A percentile compares a stretch with the other conserved stretches of the same genome.
Conservation (phyloP, 73 alveolate genomes). For the Halteria grandinella region DNA sequence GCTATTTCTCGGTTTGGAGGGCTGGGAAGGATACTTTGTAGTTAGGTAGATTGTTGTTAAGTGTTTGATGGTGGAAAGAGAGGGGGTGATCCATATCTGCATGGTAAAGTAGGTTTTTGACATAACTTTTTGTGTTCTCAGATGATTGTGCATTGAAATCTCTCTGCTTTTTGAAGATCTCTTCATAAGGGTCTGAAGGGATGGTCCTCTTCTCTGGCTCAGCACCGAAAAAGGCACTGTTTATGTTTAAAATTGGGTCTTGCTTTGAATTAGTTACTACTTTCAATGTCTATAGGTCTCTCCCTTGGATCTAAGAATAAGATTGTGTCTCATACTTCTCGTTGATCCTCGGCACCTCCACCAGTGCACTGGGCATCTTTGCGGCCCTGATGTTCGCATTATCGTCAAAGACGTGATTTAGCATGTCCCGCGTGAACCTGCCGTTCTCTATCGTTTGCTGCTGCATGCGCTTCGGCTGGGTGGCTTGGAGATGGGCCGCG, state of each 20-base stretch:
- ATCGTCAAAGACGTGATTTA: slow-evolving; percentile 38
- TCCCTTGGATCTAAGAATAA: not conserved
- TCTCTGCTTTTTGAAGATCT: not conserved
- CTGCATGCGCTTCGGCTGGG: not conserved
- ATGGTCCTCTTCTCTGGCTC: not conserved
- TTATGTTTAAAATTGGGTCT: slow-evolving; percentile 42
- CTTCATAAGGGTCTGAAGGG: slow-evolving; percentile 37
- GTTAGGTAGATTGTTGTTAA: not conserved
- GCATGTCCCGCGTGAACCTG: slow-evolving; percentile 22
- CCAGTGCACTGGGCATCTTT: slow-evolving; percentile 33
- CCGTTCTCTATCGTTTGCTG: not conserved
- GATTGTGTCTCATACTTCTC: slow-evolving; percentile 44
- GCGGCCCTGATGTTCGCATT: slow-evolving; percentile 28
- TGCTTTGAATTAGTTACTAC: not conserved
- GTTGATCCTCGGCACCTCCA: slow-evolving; percentile 43
- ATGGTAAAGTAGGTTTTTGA: slow-evolving; percentile 20
- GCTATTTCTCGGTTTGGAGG: not conserved
- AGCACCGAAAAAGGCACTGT: slow-evolving; percentile 13
- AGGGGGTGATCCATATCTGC: slow-evolving; percentile 47
- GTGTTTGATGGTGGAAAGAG: slow-evolving; percentile 34
- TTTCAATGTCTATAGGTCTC: not conserved
- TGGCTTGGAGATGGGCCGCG: no score
- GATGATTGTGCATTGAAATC: slow-evolving; percentile 7
- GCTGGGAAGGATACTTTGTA: slow-evolving; percentile 34
- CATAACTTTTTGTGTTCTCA: not conserved